These are phyloP conservation scores for Cercospora janseana DNA, from an alignment of 2,329 filamentous ascomycete species.

Conservation along the genomic window DNA sequence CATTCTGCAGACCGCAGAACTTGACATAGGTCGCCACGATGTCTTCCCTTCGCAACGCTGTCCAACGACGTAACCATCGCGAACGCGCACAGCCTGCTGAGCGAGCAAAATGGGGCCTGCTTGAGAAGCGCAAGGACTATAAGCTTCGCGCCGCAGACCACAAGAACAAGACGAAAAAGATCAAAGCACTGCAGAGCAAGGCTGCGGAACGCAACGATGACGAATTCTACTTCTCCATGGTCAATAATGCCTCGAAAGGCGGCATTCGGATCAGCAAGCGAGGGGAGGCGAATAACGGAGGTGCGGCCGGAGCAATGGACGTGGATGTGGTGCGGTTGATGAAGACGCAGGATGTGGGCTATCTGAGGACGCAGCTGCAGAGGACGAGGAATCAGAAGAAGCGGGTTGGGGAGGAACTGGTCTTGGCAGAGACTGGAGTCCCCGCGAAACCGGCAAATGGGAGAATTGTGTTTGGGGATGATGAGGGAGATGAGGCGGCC, in stretches of 20 bases:
- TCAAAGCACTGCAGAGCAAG: slow-evolving; percentile 59
- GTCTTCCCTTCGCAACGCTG: slow-evolving; percentile 61
- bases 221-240: slow-evolving; percentile 66
- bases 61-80: slow-evolving; percentile 79
- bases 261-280: slow-evolving; percentile 47
- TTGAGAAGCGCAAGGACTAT: slow-evolving; percentile 92
- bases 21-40: slow-evolving; percentile 37
- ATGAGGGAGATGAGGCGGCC: slow-evolving; percentile 29
- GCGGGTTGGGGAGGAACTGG: slow-evolving; percentile 44
- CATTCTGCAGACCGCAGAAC: neutral
- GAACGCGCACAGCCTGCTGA: slow-evolving; percentile 86
- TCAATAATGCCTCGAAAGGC: slow-evolving; percentile 51
- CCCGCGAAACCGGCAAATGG: slow-evolving; percentile 37
- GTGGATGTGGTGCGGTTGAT: slow-evolving; percentile 61
- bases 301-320: slow-evolving; percentile 43
- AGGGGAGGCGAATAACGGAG: slow-evolving; percentile 41
- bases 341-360: slow-evolving; percentile 65
- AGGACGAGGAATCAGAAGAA: slow-evolving; percentile 54
- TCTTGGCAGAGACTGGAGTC: slow-evolving; percentile 41
- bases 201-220: slow-evolving; percentile 62
- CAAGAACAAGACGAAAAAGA: slow-evolving; percentile 59
- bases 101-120: slow-evolving; percentile 80
- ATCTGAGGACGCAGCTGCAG: slow-evolving; percentile 59
- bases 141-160: slow-evolving; percentile 63
- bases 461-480: slow-evolving; percentile 43